Evolutionary conservation across 176 grass and related monocot species (phyloP).

Genomic region (Ensete glaucum): DNA sequence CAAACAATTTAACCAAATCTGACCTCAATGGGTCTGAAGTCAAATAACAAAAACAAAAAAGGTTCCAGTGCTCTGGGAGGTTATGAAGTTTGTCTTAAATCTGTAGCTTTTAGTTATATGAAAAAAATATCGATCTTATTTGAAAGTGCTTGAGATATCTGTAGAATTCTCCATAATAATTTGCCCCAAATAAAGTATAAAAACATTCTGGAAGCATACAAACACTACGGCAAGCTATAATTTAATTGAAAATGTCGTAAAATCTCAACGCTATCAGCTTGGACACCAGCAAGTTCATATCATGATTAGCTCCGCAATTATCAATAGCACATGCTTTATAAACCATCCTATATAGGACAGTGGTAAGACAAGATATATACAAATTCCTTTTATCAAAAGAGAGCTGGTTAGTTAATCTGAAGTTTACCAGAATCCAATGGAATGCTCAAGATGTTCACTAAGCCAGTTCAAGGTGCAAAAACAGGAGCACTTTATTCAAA

Average conservation of each 20-base stretch:
- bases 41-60: neutral
- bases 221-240: neutral
- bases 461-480: neutral
- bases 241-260: neutral
- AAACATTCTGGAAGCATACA: neutral
- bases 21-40: neutral
- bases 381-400: neutral
- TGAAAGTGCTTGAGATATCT: neutral
- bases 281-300: neutral
- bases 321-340: neutral
- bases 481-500: neutral
- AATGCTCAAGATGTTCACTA: neutral
- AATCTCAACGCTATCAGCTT: neutral
- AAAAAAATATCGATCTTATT: too few relatives aligned
- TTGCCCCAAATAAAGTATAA: neutral
- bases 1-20: neutral
- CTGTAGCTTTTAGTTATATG: too few relatives aligned
- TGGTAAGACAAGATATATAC: neutral
- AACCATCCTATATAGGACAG: neutral
- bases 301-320: neutral
- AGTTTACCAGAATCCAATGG: neutral
- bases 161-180: neutral
- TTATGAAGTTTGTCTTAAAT: too few relatives aligned
- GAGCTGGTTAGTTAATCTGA: neutral
- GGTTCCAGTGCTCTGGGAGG: neutral